Percentiles rank a stretch among this genome's conserved stretches.
These are phyloP conservation scores for Carex littledalei DNA, from an alignment of 176 grass and related monocot species.

Conservation along the genomic window DNA sequence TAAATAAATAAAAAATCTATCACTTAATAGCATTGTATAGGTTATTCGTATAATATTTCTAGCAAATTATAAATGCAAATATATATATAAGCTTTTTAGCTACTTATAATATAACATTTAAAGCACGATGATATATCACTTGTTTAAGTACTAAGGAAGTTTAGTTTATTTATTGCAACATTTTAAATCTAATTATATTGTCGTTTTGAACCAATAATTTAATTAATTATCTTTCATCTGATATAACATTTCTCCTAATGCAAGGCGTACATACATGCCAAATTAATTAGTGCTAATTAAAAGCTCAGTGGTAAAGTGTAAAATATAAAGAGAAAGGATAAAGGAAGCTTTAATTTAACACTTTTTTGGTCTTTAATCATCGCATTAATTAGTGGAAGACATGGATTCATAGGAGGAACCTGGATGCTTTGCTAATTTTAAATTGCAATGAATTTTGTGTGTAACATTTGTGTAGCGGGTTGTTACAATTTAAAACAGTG, in stretches of 20 bases:
- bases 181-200: not conserved
- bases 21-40: too few species aligned
- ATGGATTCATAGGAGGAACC: slow-evolving; percentile 6
- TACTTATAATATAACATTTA: too few species aligned
- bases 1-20: too few species aligned
- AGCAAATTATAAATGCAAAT: too few species aligned
- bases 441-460: not conserved
- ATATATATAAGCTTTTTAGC: too few species aligned
- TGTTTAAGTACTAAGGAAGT: too few species aligned
- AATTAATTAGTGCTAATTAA: slow-evolving; percentile 12
- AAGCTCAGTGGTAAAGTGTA: slow-evolving; percentile 11
- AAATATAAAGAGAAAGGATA: slow-evolving; percentile 18
- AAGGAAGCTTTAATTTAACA: slow-evolving; percentile 11
- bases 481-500: not conserved
- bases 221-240: not conserved
- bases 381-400: slow-evolving; percentile 17
- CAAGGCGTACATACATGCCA: not conserved
- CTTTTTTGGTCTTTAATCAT: slow-evolving; percentile 16
- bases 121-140: too few species aligned
- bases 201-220: not conserved
- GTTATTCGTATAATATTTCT: too few species aligned
- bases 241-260: not conserved
- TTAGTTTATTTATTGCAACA: too few species aligned
- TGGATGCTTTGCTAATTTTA: not conserved
- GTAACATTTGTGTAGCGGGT: not conserved